phyloP scores from a whole-genome alignment of 2,329 filamentous ascomycete genomes.

The Alternaria burnsii region DNA sequence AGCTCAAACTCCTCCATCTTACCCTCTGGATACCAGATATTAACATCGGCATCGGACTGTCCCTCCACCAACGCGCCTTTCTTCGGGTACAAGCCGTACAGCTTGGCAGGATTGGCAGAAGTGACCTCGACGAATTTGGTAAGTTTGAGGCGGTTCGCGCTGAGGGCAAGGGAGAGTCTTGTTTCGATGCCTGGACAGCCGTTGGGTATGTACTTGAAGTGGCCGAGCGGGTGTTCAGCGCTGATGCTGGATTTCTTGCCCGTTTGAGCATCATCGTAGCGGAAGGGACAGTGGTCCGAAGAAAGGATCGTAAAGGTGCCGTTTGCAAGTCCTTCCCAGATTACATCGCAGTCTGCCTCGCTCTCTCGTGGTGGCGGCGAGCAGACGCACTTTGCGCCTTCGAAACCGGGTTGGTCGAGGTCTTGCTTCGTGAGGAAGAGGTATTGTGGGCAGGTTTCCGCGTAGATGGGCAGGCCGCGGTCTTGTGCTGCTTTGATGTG shows the following conservation, averaged over 20 bases:
- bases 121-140: conserved; percentile 65
- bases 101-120: conserved; percentile 64
- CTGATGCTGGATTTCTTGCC: conserved; percentile 60
- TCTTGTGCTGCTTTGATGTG: conserved; percentile 62
- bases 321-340: conserved; percentile 61
- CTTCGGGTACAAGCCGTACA: conserved; percentile 64
- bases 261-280: conserved; percentile 53
- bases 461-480: conserved; percentile 60
- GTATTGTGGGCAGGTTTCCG: conserved; percentile 66
- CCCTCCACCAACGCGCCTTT: conserved; percentile 62
- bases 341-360: conserved; percentile 59
- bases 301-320: conserved; percentile 63
- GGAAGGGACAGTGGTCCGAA: conserved; percentile 60
- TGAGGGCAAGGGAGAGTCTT: conserved; percentile 59
- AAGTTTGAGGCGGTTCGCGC: conserved; percentile 52
- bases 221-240: conserved; percentile 54
- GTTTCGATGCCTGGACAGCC: conserved; percentile 68
- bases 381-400: conserved; percentile 65
- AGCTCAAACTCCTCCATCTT: conserved; percentile 55
- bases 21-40: conserved; percentile 58
- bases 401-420: conserved; percentile 61
- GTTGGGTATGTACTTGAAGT: conserved; percentile 67
- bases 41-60: conserved; percentile 63
- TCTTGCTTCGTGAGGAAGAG: conserved; percentile 62
- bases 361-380: conserved; percentile 61